A percentile compares a stretch with the other conserved stretches of the same genome.
Conservation (phyloP, 108 stramenopile genomes). For the Nannochloropsis granulata region DNA sequence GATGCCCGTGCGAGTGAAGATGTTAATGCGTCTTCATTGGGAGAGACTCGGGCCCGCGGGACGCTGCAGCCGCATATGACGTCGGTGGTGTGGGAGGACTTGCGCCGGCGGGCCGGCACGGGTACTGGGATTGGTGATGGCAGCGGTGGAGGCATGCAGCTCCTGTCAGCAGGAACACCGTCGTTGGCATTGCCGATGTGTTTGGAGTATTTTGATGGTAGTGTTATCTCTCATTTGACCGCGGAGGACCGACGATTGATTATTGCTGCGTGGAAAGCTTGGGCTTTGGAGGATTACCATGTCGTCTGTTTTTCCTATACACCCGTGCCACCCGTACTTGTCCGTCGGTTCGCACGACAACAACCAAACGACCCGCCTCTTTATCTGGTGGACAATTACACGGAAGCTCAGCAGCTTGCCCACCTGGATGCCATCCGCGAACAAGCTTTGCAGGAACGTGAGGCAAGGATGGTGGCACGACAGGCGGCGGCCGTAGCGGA, state of each 20-base stretch:
- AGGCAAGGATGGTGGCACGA: background rate
- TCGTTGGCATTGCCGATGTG: conserved; percentile 11
- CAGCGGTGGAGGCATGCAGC: background rate
- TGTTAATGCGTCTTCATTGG: background rate
- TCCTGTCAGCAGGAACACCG: conserved; percentile 4
- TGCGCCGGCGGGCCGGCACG: conserved; percentile 1
- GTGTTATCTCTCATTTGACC: conserved; percentile 11
- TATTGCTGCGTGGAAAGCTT: too few relatives aligned
- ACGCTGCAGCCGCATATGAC: conserved; percentile 30
- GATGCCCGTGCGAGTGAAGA: conserved; percentile 21
- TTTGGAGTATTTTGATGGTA: conserved; percentile 27
- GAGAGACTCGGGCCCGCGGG: conserved; percentile 23
- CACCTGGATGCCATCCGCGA: background rate
- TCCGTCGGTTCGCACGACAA: background rate
- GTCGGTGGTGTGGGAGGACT: conserved; percentile 27
- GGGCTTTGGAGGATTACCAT: conserved; percentile 56
- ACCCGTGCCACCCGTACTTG: conserved; percentile 57
- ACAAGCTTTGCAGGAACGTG: background rate
- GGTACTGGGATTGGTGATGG: background rate
- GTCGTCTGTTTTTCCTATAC: conserved; percentile 79
- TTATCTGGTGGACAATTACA: background rate
- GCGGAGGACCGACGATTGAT: background rate
- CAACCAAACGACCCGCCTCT: background rate
- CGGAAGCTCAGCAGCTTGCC: background rate
- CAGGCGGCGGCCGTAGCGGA: too few relatives aligned